Evolutionary conservation across 257 asterid species (phyloP).

Genomic region (Solanum raphanifolium): DNA sequence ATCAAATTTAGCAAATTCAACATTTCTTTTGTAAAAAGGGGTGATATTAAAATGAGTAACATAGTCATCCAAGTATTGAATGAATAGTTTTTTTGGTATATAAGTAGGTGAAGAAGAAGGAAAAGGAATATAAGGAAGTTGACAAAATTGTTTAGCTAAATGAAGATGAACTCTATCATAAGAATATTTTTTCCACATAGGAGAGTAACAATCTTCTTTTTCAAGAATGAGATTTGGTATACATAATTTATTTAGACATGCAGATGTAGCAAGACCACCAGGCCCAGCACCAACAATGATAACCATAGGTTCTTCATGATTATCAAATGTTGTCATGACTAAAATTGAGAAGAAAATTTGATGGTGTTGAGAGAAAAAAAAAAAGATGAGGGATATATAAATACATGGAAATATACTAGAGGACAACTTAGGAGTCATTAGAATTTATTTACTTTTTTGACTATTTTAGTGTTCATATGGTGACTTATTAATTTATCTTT

Average conservation of each 20-base stretch:
- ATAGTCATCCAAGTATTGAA: conserved; percentile 47
- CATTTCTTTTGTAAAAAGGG: conserved; percentile 29
- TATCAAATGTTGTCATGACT: not conserved
- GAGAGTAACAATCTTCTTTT: conserved; percentile 58
- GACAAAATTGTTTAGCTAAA: conserved; percentile 41
- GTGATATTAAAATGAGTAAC: conserved; percentile 29
- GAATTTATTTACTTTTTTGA: not conserved
- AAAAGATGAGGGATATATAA: not conserved
- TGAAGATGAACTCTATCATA: conserved; percentile 81
- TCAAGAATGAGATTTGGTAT: conserved; percentile 53
- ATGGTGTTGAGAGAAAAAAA: not conserved
- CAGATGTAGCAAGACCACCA: conserved; percentile 71
- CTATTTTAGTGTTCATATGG: not conserved
- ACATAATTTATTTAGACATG: conserved; percentile 32
- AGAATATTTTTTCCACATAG: conserved; percentile 61
- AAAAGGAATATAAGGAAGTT: conserved; percentile 41
- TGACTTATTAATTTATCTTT: too few relatives aligned
- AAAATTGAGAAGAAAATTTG: too few relatives aligned
- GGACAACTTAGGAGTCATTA: not conserved
- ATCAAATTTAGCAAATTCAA: conserved; percentile 39
- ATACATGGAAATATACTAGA: not conserved
- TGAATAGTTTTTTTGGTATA: conserved; percentile 24
- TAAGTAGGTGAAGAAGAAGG: conserved; percentile 41
- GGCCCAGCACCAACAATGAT: conserved; percentile 69
- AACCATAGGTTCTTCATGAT: conserved; percentile 6